Base-by-base conservation (phyloP, 257 asterid species). In the Rubia yunnanensis region DNA sequence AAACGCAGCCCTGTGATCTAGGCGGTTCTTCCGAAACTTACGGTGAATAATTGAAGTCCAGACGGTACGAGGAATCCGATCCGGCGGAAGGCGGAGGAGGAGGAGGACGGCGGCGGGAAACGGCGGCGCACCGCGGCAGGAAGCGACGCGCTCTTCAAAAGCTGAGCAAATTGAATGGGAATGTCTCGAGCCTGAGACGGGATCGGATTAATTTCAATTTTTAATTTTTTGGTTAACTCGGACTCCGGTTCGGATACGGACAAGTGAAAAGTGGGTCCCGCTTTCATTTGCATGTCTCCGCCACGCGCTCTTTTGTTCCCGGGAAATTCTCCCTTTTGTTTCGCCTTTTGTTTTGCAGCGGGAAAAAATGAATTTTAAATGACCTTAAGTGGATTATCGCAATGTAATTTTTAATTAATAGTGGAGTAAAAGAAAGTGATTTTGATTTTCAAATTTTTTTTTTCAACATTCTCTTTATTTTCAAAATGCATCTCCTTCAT, bases 1-100 rank as follows among this genome's bases (percentile, higher is more conserved):
- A 74, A 76, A 74, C 73, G 77, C 76, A 74, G 72, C 71, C 78
- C 78, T 73, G 69, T 66, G 76, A 79, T 74, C 81, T 17, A 73
- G 66, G 73, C 23, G 32, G 32, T 48, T 58, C 66, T 48, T 58
- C 66, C 63, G 17, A 18, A 11, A 53, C 48, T 20, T 31, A 49
- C 20, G 15, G 44, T 3, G 49, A 0, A 36, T 48, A 13, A 23
- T 13, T 18, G 9, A 27, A 22, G 30, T 22, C 32, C 6, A 4
- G n/a, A 60, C 30, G 41, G 69, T 4, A 4, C 30, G 28, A 38
- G 50, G 24, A 26, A 35, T 50, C 68, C 72, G 72, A 80, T 70
- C 69, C 54, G 68, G 7, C 61, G 26, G 52, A 15, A 36, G 31
- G 34, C 38, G 65, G 28, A 50, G 52, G 30, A 63, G 36, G 38